These are phyloP conservation scores for Pleurotus ostreatus DNA, from an alignment of 768 basidiomycete genomes.

Conservation along the genomic window DNA sequence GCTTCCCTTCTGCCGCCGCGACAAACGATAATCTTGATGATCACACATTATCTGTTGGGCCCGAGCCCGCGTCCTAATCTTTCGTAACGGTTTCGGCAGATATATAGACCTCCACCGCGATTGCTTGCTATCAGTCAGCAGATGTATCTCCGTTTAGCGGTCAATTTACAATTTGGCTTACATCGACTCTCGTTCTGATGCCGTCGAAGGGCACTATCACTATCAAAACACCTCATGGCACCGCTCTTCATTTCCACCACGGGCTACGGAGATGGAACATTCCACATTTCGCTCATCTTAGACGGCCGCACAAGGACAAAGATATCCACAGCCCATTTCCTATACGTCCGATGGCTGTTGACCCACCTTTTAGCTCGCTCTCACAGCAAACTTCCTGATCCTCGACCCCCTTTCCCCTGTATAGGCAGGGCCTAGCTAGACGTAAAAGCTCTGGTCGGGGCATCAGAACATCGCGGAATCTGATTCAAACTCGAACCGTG, in stretches of 20 bases:
- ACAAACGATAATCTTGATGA: neutral
- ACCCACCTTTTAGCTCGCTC: constrained; percentile 1
- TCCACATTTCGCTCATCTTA: neutral
- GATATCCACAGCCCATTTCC: neutral
- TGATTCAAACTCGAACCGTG: neutral
- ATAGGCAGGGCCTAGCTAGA: neutral
- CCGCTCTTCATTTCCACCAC: neutral
- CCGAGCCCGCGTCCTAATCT: neutral
- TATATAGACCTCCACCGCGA: neutral
- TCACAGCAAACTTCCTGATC: neutral
- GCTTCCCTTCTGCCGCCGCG: constrained; percentile 8
- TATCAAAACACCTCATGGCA: neutral
- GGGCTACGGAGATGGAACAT: neutral
- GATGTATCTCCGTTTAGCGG: constrained; percentile 1
- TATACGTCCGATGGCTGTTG: neutral
- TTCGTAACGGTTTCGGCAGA: neutral
- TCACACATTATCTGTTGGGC: neutral
- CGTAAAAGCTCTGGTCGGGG: neutral
- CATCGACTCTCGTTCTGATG: neutral
- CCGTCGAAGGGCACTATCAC: neutral
- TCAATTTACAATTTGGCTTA: neutral
- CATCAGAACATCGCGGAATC: constrained; percentile 4
- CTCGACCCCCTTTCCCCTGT: neutral
- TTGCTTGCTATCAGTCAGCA: neutral
- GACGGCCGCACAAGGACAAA: neutral